Conservation (phyloP, 805 yeast genomes). For the Peterozyma xylosa region DNA sequence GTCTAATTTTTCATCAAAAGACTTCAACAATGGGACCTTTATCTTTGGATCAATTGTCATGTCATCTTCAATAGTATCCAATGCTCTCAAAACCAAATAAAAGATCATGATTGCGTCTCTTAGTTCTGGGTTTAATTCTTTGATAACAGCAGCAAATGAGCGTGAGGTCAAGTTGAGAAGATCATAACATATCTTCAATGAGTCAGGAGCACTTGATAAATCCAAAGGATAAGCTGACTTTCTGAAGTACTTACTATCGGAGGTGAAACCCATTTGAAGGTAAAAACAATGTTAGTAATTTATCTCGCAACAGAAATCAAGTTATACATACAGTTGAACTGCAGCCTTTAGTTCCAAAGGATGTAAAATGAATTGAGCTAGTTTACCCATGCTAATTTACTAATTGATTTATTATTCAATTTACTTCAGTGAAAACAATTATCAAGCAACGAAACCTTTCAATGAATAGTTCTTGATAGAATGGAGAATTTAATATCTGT, state of each 20-base stretch:
- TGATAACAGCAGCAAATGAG: slow-evolving; percentile 90
- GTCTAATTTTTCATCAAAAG: slow-evolving; percentile 57
- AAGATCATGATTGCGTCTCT: slow-evolving; percentile 77
- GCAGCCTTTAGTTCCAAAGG: slow-evolving; percentile 70
- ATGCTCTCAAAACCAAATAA: slow-evolving; percentile 79
- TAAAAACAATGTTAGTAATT: background rate
- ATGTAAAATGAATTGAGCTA: slow-evolving; percentile 51
- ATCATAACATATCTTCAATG: slow-evolving; percentile 57
- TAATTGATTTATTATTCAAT: background rate
- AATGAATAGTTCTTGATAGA: no score
- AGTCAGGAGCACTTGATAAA: slow-evolving; percentile 28
- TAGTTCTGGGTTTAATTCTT: slow-evolving; percentile 85
- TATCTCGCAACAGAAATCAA: background rate
- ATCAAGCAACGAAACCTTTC: no score
- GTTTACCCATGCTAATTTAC: slow-evolving; percentile 45
- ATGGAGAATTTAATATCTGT: no score
- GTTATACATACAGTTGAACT: slow-evolving; percentile 40
- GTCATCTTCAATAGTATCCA: slow-evolving; percentile 95
- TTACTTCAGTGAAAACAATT: no score
- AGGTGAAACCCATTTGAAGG: slow-evolving; percentile 1
- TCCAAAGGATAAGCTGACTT: slow-evolving; percentile 44
- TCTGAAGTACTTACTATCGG: slow-evolving; percentile 38
- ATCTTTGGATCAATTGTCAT: slow-evolving; percentile 69
- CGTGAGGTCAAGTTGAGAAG: slow-evolving; percentile 70
- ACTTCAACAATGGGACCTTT: slow-evolving; percentile 69